These are phyloP conservation scores for Lachancea quebecensis DNA, from an alignment of 805 yeast genomes.

Conservation along the genomic window DNA sequence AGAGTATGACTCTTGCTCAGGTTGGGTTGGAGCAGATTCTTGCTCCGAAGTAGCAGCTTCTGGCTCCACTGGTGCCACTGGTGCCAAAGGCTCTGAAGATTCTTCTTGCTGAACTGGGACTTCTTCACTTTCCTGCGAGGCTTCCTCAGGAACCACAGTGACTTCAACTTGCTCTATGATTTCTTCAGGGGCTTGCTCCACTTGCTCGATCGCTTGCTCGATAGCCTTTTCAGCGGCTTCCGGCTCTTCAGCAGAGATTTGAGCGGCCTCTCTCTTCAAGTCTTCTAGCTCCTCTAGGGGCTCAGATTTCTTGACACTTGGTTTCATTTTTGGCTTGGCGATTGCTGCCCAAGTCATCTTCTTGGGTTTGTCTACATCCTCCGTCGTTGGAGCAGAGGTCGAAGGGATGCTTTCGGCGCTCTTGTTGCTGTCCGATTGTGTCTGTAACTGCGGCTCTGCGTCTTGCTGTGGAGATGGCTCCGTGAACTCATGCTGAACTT, in stretches of 20 bases:
- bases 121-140: background rate
- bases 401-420: slow-evolving; percentile 23
- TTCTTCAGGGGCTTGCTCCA: slow-evolving; percentile 9
- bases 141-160: slow-evolving; percentile 10
- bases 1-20: slow-evolving; percentile 14
- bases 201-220: background rate
- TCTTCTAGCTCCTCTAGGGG: slow-evolving; percentile 25
- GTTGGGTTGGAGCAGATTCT: background rate
- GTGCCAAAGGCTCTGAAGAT: slow-evolving; percentile 5
- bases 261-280: slow-evolving; percentile 34
- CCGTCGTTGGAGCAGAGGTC: slow-evolving; percentile 20
- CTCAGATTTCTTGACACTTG: slow-evolving; percentile 27
- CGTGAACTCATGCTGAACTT: slow-evolving; percentile 3
- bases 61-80: slow-evolving; percentile 7
- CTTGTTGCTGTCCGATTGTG: slow-evolving; percentile 7
- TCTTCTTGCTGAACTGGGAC: background rate
- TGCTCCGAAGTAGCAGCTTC: slow-evolving; percentile 6
- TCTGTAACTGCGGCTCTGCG: slow-evolving; percentile 10
- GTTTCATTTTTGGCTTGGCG: slow-evolving; percentile 46
- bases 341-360: slow-evolving; percentile 65
- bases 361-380: slow-evolving; percentile 18
- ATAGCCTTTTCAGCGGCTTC: slow-evolving; percentile 7
- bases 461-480: slow-evolving; percentile 1
- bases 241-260: slow-evolving; percentile 17
- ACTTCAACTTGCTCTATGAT: slow-evolving; percentile 8